Evolutionary conservation across 352 stramenopile genomes (phyloP).

Genomic region (Globisporangium mamillatum): DNA sequence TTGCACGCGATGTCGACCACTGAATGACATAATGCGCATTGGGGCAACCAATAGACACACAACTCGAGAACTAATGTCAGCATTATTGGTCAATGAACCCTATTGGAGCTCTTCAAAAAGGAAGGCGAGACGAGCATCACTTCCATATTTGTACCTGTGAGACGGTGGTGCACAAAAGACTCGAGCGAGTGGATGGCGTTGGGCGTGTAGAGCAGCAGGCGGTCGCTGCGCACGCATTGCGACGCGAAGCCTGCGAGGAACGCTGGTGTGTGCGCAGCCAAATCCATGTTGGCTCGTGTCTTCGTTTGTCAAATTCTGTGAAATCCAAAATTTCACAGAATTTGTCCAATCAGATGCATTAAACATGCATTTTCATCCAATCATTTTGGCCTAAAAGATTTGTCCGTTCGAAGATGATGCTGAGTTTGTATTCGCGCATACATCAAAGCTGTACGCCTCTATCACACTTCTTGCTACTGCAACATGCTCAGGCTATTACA

Average conservation of each 20-base stretch:
- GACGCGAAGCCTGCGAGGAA: conserved; percentile 29
- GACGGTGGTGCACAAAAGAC: conserved; percentile 30
- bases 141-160: conserved; percentile 28
- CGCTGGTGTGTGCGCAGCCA: conserved; percentile 14
- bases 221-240: conserved; percentile 30
- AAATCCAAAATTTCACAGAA: too few relatives aligned
- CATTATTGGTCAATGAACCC: background rate
- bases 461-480: background rate
- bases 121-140: background rate
- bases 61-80: background rate
- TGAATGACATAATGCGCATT: conserved; percentile 11
- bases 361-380: too few relatives aligned
- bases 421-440: too few relatives aligned
- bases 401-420: too few relatives aligned
- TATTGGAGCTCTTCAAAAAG: background rate
- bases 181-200: conserved; percentile 15
- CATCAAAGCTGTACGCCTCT: background rate
- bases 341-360: too few relatives aligned
- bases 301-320: too few relatives aligned
- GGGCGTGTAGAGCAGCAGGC: conserved; percentile 28
- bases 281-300: conserved; percentile 2
- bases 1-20: conserved; percentile 83
- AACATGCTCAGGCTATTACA: background rate
- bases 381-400: too few relatives aligned
- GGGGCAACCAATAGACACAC: background rate